Conservation (phyloP, 2,329 filamentous ascomycete species). For the Claviceps sp. region DNA sequence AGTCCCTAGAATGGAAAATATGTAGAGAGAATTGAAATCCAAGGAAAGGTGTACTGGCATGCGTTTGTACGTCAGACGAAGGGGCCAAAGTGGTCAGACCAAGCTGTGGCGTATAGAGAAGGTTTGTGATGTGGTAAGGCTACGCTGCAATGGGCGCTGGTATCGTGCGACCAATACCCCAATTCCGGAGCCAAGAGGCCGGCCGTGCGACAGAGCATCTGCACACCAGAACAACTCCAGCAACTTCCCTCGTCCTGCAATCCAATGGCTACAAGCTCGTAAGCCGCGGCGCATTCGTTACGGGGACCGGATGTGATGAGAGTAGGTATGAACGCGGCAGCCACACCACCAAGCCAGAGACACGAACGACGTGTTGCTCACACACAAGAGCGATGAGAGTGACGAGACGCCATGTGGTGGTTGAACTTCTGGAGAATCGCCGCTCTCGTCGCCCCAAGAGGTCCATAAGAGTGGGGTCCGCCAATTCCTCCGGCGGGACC, state of each 20-base stretch:
- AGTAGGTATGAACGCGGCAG: background rate
- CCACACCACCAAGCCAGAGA: background rate
- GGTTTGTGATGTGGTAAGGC: too few species aligned
- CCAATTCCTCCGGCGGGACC: constrained; percentile 2
- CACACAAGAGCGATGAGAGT: too few species aligned
- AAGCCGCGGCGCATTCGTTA: background rate
- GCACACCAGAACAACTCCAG: background rate
- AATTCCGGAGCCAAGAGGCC: background rate
- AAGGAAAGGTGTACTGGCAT: too few species aligned
- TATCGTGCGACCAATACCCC: background rate
- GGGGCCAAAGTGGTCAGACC: too few species aligned
- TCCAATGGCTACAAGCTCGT: background rate
- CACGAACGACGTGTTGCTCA: background rate
- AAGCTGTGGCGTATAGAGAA: too few species aligned
- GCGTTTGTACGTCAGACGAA: too few species aligned
- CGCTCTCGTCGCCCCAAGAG: constrained; percentile 3
- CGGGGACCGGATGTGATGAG: background rate
- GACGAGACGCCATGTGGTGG: background rate
- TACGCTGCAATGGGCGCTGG: background rate
- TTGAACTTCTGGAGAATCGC: background rate
- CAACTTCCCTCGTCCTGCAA: background rate
- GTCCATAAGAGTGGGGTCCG: constrained; percentile 3
- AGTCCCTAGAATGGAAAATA: too few species aligned
- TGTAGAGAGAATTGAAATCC: too few species aligned
- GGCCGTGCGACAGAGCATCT: background rate